A percentile compares a stretch with the other conserved stretches of the same genome.
These are phyloP conservation scores for Candida sojae DNA, from an alignment of 1,139 yeast genomes.

Conservation along the genomic window DNA sequence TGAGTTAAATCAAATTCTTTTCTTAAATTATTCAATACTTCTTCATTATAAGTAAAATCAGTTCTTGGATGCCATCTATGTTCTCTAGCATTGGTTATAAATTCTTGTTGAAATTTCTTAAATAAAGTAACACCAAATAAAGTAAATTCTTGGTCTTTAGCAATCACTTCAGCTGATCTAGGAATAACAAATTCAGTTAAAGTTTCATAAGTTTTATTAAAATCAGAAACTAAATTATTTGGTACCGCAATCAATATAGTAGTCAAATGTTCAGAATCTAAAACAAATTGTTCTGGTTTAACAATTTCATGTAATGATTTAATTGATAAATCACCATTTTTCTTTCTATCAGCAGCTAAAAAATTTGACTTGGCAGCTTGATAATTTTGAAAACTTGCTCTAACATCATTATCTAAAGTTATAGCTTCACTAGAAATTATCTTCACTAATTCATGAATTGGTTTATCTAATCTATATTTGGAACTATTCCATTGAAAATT, in stretches of 20 bases:
- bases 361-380: constrained; percentile 82
- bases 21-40: constrained; percentile 66
- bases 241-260: constrained; percentile 90
- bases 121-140: constrained; percentile 82
- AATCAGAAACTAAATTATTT: constrained; percentile 57
- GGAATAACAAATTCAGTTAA: constrained; percentile 85
- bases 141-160: constrained; percentile 71
- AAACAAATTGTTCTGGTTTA: constrained; percentile 78
- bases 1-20: constrained; percentile 78
- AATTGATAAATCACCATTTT: constrained; percentile 89
- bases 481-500: constrained; percentile 84
- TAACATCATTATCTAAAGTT: constrained; percentile 81
- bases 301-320: constrained; percentile 90
- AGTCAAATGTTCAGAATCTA: constrained; percentile 81
- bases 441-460: constrained; percentile 74
- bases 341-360: constrained; percentile 87
- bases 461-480: constrained; percentile 81
- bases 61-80: constrained; percentile 85
- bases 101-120: constrained; percentile 75
- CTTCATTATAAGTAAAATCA: constrained; percentile 87
- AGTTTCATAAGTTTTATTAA: constrained; percentile 72
- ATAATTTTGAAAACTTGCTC: constrained; percentile 67
- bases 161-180: constrained; percentile 72
- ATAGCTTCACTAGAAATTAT: constrained; percentile 74
- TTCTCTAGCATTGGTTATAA: constrained; percentile 74